These are phyloP conservation scores for Rhizopogon rudus DNA, from an alignment of 768 basidiomycete genomes.

Conservation along the genomic window DNA sequence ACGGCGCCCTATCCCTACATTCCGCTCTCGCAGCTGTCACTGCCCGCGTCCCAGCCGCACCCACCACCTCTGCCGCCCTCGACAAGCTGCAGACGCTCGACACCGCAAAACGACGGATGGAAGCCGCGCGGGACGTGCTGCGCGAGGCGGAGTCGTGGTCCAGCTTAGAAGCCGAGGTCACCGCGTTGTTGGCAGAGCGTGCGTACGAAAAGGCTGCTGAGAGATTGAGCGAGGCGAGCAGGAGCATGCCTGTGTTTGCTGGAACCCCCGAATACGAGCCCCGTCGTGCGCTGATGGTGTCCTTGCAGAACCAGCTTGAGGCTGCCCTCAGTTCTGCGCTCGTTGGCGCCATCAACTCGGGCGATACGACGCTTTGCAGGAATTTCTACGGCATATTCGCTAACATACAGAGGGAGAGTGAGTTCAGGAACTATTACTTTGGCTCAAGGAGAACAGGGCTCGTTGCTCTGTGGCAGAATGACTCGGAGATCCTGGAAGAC, in stretches of 20 bases:
- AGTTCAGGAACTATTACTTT: constrained; percentile 94
- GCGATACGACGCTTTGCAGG: constrained; percentile 70
- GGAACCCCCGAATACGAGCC: constrained; percentile 90
- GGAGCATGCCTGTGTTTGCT: constrained; percentile 88
- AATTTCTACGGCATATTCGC: constrained; percentile 84
- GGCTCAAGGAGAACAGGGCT: constrained; percentile 68
- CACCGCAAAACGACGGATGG: constrained; percentile 81
- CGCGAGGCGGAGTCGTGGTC: constrained; percentile 97
- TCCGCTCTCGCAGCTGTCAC: constrained; percentile 52
- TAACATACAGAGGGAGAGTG: constrained; percentile 86
- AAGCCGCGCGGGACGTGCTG: constrained; percentile 81
- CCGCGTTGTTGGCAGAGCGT: constrained; percentile 71
- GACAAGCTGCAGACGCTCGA: constrained; percentile 80
- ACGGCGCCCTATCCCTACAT: constrained; percentile 78
- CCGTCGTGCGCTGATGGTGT: constrained; percentile 80
- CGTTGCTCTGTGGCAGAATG: constrained; percentile 65
- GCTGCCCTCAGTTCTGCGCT: constrained; percentile 87
- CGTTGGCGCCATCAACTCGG: constrained; percentile 77
- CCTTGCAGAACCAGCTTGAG: constrained; percentile 94
- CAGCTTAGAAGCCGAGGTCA: constrained; percentile 89
- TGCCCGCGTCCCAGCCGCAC: constrained; percentile 22
- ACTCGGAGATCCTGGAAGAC: constrained; percentile 39
- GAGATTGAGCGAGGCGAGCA: constrained; percentile 82
- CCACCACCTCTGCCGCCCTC: constrained; percentile 59
- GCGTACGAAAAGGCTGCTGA: constrained; percentile 90